phyloP scores from a whole-genome alignment of 2,329 filamentous ascomycete genomes.

The Aspergillus latus region DNA sequence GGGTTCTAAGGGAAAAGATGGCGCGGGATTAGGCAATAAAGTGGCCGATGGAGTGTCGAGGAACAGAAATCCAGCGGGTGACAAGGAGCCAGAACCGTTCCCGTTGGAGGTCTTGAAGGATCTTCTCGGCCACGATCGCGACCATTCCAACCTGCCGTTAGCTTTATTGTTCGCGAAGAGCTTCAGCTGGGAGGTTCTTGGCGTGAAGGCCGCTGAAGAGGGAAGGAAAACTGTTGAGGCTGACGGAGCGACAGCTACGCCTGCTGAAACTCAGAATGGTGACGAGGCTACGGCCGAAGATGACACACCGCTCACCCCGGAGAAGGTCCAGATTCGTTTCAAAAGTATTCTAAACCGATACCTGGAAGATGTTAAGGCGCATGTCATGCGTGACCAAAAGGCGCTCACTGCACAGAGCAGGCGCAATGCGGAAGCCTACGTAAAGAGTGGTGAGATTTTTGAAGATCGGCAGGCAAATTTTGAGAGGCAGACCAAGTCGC shows the following conservation, averaged over 20 bases:
- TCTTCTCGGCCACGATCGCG: constrained; percentile 85
- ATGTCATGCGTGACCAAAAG: constrained; percentile 89
- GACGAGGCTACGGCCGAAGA: constrained; percentile 54
- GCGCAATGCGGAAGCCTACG: constrained; percentile 95
- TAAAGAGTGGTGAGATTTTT: constrained; percentile 97
- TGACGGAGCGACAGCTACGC: constrained; percentile 63
- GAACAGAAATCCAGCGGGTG: constrained; percentile 56
- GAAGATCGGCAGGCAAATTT: constrained; percentile 95
- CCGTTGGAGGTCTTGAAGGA: constrained; percentile 98
- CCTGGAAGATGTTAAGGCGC: constrained; percentile 87
- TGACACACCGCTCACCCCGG: constrained; percentile 71
- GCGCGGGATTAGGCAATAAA: constrained; percentile 44
- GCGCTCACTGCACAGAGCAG: constrained; percentile 81
- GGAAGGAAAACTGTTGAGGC: constrained; percentile 82
- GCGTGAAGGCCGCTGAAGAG: constrained; percentile 70
- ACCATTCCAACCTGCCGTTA: constrained; percentile 85
- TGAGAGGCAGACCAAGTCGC: constrained; percentile 87
- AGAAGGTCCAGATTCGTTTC: constrained; percentile 82
- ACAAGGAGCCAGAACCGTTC: constrained; percentile 79
- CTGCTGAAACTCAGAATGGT: constrained; percentile 49
- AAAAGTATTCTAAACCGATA: constrained; percentile 82
- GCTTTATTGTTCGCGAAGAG: constrained; percentile 95
- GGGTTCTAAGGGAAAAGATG: constrained; percentile 56
- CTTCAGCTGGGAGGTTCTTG: constrained; percentile 93
- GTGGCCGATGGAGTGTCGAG: constrained; percentile 60